phyloP scores from a whole-genome alignment of 1,284 basidiomycete species.

The Tylopilus microsporus region DNA sequence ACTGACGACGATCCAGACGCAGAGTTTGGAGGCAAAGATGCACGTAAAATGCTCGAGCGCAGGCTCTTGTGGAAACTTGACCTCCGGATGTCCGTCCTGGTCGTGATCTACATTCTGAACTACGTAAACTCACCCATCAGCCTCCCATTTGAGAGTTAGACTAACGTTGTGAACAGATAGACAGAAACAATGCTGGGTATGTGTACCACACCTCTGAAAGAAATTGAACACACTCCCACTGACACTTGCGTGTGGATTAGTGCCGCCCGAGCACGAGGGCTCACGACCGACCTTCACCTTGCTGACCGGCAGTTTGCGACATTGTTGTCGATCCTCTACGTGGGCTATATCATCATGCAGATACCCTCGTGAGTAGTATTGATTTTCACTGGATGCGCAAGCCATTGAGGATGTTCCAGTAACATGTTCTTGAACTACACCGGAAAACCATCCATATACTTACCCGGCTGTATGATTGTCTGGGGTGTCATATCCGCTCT shows the following conservation, averaged over 20 bases:
- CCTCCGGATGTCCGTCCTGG: constrained; percentile 44
- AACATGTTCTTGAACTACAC: constrained; percentile 73
- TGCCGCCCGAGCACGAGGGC: constrained; percentile 22
- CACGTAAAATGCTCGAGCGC: constrained; percentile 40
- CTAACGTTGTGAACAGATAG: constrained; percentile 41
- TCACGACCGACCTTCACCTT: constrained; percentile 23
- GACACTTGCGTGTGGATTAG: constrained; percentile 12
- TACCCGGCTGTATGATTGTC: constrained; percentile 66
- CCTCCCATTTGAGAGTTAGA: not conserved
- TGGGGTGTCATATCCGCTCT: constrained; percentile 67
- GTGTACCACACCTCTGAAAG: constrained; percentile 12
- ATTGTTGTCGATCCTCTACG: constrained; percentile 68
- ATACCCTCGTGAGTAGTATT: constrained; percentile 39
- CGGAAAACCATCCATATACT: constrained; percentile 70
- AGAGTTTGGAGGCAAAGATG: constrained; percentile 45
- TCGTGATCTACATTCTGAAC: constrained; percentile 54
- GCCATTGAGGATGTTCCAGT: constrained; percentile 31
- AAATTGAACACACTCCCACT: not conserved
- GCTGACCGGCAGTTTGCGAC: constrained; percentile 59
- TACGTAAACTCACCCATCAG: constrained; percentile 34
- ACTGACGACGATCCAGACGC: constrained; percentile 19
- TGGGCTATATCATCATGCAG: constrained; percentile 63
- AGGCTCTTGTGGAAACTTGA: constrained; percentile 48
- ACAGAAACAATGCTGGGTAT: constrained; percentile 64
- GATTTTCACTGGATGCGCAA: not conserved